These are phyloP conservation scores for Boletus rubescentipes DNA, from an alignment of 768 basidiomycete species.

Conservation along the genomic window DNA sequence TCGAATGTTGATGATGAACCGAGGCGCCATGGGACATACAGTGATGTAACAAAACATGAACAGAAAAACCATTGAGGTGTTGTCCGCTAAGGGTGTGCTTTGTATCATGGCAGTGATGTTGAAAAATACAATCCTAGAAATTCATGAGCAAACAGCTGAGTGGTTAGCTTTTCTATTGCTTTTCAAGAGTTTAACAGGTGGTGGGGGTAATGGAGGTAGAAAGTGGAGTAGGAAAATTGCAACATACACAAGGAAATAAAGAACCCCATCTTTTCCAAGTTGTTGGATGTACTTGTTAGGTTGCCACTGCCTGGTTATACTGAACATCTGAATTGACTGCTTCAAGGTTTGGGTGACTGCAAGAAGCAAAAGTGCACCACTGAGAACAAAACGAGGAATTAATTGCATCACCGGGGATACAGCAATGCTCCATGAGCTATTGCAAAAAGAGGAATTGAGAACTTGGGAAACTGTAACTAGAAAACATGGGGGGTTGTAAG, in stretches of 20 bases:
- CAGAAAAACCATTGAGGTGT: not conserved
- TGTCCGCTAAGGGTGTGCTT: too few species aligned
- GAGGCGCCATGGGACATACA: not conserved
- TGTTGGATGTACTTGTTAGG: not conserved
- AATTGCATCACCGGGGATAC: too few species aligned
- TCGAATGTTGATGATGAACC: slow-evolving; percentile 1
- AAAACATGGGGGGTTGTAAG: not conserved
- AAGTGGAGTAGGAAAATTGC: slow-evolving; percentile 18
- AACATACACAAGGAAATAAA: slow-evolving; percentile 11
- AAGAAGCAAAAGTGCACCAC: not conserved
- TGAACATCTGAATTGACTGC: slow-evolving; percentile 1
- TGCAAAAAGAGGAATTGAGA: not conserved
- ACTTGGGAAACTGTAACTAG: not conserved
- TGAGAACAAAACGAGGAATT: not conserved
- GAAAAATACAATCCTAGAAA: not conserved
- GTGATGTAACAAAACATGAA: not conserved
- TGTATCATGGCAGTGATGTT: not conserved
- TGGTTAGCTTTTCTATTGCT: not conserved
- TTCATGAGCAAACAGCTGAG: not conserved
- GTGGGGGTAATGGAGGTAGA: not conserved
- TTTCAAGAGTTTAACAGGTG: too few species aligned
- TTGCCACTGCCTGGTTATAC: not conserved
- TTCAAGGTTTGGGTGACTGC: slow-evolving; percentile 1
- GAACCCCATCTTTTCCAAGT: slow-evolving; percentile 1
- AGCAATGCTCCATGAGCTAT: too few species aligned